Evolutionary conservation across 805 yeast genomes (phyloP), one percentile per base, ranked within the genome.

Genomic region (Saccharomycopsis guyanensis): DNA sequence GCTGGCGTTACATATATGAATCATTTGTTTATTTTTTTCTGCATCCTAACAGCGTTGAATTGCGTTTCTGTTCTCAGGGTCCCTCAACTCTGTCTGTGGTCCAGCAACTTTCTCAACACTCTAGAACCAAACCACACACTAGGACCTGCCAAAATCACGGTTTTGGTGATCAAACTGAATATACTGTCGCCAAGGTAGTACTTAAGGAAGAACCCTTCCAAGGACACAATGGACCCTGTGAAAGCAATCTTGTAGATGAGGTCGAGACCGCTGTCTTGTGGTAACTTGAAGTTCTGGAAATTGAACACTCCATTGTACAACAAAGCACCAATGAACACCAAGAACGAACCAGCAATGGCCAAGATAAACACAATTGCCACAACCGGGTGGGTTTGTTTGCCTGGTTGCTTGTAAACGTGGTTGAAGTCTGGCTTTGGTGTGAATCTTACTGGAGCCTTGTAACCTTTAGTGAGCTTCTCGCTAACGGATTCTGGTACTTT

Each of bases 111-210:
- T 57, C 81, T 71, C 56, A 86, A 70, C 15, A 80, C 82, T 55
- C 76, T 74, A n/a, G 83, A 70, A 12, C 93, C 93, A 43, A 78
- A 62, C 58, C 72, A 71, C 35, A 83, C 58, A 25, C 80, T 66
- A 29, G 82, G 71, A 1, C 78, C 69, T 3, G 73, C 73, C 45
- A 82, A 62, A 19, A 77, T 56, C 4, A 68, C 66, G 18, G 66
- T 59, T 50, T 75, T 68, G 52, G 66, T 64, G 34, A 83, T 57
- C 4, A 86, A 73, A 15, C 70, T 66, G 61, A 83, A 83, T 35
- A 83, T 80, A 13, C 82, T 70, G 31, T 76, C 68, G 16, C 76
- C 74, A 54, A 74, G 58, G 63, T 72, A 83, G 64, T 83, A 83
- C 50, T 67, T 70, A 50, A 75, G 57, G 50, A 83, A 80, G 10